Base-by-base conservation (phyloP, 306 rosid genomes). In the Begonia peltatifolia region DNA sequence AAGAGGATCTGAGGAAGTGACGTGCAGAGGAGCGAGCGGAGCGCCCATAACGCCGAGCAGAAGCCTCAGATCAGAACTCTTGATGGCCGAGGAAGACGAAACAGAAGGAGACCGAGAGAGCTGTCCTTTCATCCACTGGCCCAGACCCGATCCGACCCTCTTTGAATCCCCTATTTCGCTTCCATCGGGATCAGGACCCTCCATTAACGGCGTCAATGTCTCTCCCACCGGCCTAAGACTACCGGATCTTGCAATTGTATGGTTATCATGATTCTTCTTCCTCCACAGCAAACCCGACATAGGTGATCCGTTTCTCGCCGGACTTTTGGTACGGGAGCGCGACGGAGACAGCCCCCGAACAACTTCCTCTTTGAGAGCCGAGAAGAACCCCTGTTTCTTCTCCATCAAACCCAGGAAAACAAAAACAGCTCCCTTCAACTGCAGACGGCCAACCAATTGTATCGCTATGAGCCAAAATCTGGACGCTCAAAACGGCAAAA, bases 11-110 rank as follows among this genome's bases (percentile, higher is more conserved):
- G 73, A 48, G 63, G 88, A 43, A 66, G 59, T 79, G 48, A 87
- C 94, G 67, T 79, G 80, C 42, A 81, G 63, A 1, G 96, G 96
- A 1, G 93, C 85, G 9, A 87, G 94, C 10, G 96, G 92, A 22
- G 96, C 94, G 2, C 84, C 96, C 96, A 87, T 84, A 4, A 87
- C 96, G 4, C 96, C 96, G 2, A 87, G 76, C 14, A 87, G 55
- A 22, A 87, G 83, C 46, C 94, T 76, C 75, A 87, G 85, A 75
- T 87, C 96, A 74, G 94, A 79, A 83, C 88, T 69, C 68, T 64
- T 72, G 64, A 59, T 72, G 9, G 84, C 74, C 38, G 55, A 42
- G 4, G 77, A 76, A 7, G 77, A 42, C 0, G 75, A 48, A 2
- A 68, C 68, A 0, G 94, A 81, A 14, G 94, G 82, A 20, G 92